Conservation (phyloP, 495 filamentous ascomycete genomes). For the Hypoxylon perforatum region DNA sequence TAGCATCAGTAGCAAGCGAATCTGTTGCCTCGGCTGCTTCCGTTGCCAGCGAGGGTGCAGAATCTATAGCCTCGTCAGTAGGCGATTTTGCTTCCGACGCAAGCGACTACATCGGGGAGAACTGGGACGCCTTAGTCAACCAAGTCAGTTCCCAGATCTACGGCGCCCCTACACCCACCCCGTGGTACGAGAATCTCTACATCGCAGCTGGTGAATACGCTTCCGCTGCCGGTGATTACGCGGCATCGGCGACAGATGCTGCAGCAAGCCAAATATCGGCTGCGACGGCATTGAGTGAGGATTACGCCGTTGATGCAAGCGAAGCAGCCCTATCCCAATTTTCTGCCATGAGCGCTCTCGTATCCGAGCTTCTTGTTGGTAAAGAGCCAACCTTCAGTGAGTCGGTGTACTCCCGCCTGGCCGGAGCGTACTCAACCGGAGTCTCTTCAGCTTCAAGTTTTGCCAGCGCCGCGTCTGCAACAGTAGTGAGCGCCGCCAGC, state of each 20-base stretch:
- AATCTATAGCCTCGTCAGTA: slow-evolving; percentile 41
- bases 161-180: slow-evolving; percentile 72
- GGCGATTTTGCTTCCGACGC: slow-evolving; percentile 51
- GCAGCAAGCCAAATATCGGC: slow-evolving; percentile 50
- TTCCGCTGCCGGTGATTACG: slow-evolving; percentile 39
- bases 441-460: slow-evolving; percentile 48
- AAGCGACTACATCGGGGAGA: slow-evolving; percentile 57
- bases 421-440: slow-evolving; percentile 64
- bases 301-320: slow-evolving; percentile 65
- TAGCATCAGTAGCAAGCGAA: slow-evolving; percentile 46
- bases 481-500: slow-evolving; percentile 49
- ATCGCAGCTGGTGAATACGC: slow-evolving; percentile 44
- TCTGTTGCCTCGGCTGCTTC: slow-evolving; percentile 49
- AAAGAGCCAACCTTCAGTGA: slow-evolving; percentile 87
- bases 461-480: slow-evolving; percentile 51
- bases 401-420: slow-evolving; percentile 77
- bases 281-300: slow-evolving; percentile 62
- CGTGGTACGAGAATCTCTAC: slow-evolving; percentile 62
- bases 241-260: slow-evolving; percentile 43
- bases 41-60: slow-evolving; percentile 42
- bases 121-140: slow-evolving; percentile 74
- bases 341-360: slow-evolving; percentile 73
- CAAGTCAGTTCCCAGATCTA: slow-evolving; percentile 78
- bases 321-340: slow-evolving; percentile 69
- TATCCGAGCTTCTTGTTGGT: slow-evolving; percentile 80